Conservation (phyloP, 495 filamentous ascomycete species). For the Aspergillus leporis region DNA sequence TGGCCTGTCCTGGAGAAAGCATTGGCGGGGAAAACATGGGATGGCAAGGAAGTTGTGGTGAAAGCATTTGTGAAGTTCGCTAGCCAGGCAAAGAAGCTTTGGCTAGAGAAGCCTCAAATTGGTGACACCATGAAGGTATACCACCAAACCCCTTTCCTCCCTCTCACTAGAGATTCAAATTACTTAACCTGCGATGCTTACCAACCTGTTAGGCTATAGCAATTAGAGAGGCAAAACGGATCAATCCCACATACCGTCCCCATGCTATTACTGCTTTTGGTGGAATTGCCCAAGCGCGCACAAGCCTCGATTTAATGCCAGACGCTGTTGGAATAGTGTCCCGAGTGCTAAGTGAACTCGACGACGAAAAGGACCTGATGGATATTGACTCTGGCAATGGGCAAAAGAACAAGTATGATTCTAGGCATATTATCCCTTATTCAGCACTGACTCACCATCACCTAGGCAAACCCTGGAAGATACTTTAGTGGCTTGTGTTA, state of each 20-base stretch:
- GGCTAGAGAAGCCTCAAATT: constrained; percentile 51
- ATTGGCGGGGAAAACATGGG: constrained; percentile 84
- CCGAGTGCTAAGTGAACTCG: constrained; percentile 56
- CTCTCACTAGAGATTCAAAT: background rate
- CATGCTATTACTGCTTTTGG: constrained; percentile 73
- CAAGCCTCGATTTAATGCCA: constrained; percentile 65
- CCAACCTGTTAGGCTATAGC: constrained; percentile 51
- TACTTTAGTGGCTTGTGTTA: constrained; percentile 48
- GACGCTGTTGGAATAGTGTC: constrained; percentile 65
- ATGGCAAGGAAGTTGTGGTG: constrained; percentile 89
- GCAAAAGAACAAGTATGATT: constrained; percentile 30
- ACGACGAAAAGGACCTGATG: constrained; percentile 65
- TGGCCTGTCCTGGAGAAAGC: constrained; percentile 85
- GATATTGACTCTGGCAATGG: constrained; percentile 58
- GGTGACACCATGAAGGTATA: constrained; percentile 55
- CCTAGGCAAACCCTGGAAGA: constrained; percentile 29
- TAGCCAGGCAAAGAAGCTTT: constrained; percentile 58
- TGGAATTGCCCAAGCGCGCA: constrained; percentile 62
- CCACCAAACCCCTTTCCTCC: constrained; percentile 4
- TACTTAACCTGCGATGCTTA: constrained; percentile 8
- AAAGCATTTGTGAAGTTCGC: constrained; percentile 79
- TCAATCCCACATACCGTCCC: constrained; percentile 77
- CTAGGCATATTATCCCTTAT: background rate
- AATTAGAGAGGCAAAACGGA: constrained; percentile 85
- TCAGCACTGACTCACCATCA: constrained; percentile 1